phyloP scores from a whole-genome alignment of 805 yeast species.

The Wickerhamomyces xylosicus region DNA sequence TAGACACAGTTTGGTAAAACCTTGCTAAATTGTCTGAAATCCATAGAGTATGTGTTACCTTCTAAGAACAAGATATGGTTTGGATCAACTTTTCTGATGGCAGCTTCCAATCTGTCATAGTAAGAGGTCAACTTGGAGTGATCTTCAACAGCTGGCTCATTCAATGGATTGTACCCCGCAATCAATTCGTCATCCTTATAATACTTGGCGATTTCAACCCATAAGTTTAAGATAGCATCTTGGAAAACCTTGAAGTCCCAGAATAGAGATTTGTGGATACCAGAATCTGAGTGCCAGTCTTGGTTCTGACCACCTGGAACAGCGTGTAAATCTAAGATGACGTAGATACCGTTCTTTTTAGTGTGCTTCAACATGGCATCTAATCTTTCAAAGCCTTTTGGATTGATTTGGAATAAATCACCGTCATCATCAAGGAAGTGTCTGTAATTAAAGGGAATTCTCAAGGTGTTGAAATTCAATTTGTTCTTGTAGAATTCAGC shows the following conservation, averaged over 20 bases:
- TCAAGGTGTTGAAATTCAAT: slow-evolving; percentile 33
- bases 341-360: slow-evolving; percentile 35
- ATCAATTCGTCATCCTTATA: slow-evolving; percentile 37
- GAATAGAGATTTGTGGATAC: slow-evolving; percentile 34
- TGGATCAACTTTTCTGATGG: slow-evolving; percentile 33
- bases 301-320: slow-evolving; percentile 46
- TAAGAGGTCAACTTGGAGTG: slow-evolving; percentile 30
- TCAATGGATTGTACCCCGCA: slow-evolving; percentile 45
- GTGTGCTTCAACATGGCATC: slow-evolving; percentile 34
- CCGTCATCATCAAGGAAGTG: slow-evolving; percentile 36
- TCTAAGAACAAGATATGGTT: slow-evolving; percentile 39
- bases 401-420: slow-evolving; percentile 31
- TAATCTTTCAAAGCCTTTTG: slow-evolving; percentile 33
- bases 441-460: slow-evolving; percentile 43
- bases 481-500: slow-evolving; percentile 32
- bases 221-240: slow-evolving; percentile 33
- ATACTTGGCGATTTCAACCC: slow-evolving; percentile 34
- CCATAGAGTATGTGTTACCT: slow-evolving; percentile 42
- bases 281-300: slow-evolving; percentile 43
- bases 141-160: slow-evolving; percentile 39
- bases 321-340: slow-evolving; percentile 38
- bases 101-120: slow-evolving; percentile 28
- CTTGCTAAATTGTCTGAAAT: slow-evolving; percentile 36
- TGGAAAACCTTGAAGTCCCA: slow-evolving; percentile 41
- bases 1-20: slow-evolving; percentile 35